A percentile compares a stretch with the other conserved stretches of the same genome.
These are phyloP conservation scores for Ustilago shanxiensis DNA, from an alignment of 1,284 basidiomycete genomes.

Conservation along the genomic window DNA sequence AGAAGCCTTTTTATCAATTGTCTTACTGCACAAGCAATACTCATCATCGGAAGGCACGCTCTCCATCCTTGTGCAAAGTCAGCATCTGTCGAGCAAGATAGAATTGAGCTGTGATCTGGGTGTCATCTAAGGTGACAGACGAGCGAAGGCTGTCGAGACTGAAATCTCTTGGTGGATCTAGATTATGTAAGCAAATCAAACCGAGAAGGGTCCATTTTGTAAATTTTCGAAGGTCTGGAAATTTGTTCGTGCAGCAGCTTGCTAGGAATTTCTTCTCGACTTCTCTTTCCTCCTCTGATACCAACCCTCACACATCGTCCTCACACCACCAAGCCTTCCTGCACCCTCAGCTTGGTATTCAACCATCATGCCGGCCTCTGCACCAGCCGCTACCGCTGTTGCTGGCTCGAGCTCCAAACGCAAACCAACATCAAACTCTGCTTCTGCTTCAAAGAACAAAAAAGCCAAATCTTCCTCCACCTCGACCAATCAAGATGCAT, in stretches of 20 bases:
- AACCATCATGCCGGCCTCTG: background rate
- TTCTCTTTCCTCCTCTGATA: background rate
- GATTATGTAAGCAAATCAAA: slow-evolving; percentile 33
- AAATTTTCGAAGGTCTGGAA: slow-evolving; percentile 20
- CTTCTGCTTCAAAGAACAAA: background rate
- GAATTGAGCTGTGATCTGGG: too few relatives aligned
- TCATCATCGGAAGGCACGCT: background rate
- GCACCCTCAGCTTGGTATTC: background rate
- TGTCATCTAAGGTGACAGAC: too few relatives aligned
- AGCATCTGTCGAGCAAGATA: background rate
- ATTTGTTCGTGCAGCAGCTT: slow-evolving; percentile 19
- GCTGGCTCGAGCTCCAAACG: slow-evolving; percentile 33
- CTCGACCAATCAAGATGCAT: slow-evolving; percentile 10
- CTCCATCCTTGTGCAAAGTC: background rate
- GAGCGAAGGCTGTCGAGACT: too few relatives aligned
- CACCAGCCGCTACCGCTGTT: slow-evolving; percentile 5
- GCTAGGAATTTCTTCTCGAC: background rate
- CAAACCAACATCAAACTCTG: slow-evolving; percentile 1
- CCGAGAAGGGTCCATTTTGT: slow-evolving; percentile 17
- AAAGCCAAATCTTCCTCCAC: slow-evolving; percentile 12
- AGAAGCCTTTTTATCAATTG: background rate
- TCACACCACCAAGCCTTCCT: background rate
- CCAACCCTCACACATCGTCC: background rate
- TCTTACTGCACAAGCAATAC: background rate
- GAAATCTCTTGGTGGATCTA: too few relatives aligned